Evolutionary conservation across 768 basidiomycete species (phyloP).

Genomic region (Collybiopsis luxurians): DNA sequence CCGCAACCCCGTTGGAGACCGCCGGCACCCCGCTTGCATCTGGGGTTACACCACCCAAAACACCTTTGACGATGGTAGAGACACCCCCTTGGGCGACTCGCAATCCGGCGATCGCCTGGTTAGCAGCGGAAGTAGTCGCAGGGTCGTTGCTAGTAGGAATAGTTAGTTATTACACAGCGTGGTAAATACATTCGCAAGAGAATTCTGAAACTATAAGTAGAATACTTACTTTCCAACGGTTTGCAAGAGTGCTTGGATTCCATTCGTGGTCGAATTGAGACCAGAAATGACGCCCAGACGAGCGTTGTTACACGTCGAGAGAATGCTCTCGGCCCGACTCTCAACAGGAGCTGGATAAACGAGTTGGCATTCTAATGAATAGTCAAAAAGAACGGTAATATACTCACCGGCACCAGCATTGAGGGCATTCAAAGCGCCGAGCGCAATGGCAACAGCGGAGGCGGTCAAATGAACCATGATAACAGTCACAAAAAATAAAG

Average conservation of each 20-base stretch:
- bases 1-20: constrained; percentile 13
- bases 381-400: not conserved
- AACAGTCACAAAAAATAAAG: not conserved
- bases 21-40: constrained; percentile 19
- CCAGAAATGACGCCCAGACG: constrained; percentile 21
- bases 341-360: constrained; percentile 6
- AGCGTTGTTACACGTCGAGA: constrained; percentile 21
- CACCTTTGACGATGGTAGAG: constrained; percentile 17
- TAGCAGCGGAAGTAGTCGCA: constrained; percentile 12
- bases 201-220: too few relatives aligned
- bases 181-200: too few relatives aligned
- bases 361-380: not conserved
- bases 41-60: constrained; percentile 18
- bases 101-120: constrained; percentile 15
- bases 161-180: not conserved
- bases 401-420: not conserved
- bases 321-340: not conserved
- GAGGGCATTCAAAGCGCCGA: not conserved
- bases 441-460: not conserved
- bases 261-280: constrained; percentile 20
- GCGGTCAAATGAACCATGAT: not conserved
- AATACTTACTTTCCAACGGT: constrained; percentile 10
- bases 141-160: constrained; percentile 10
- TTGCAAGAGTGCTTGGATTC: constrained; percentile 11
- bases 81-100: constrained; percentile 17